Conservation (phyloP, 2,329 filamentous ascomycete species). For the Laburnicola sp. region DNA sequence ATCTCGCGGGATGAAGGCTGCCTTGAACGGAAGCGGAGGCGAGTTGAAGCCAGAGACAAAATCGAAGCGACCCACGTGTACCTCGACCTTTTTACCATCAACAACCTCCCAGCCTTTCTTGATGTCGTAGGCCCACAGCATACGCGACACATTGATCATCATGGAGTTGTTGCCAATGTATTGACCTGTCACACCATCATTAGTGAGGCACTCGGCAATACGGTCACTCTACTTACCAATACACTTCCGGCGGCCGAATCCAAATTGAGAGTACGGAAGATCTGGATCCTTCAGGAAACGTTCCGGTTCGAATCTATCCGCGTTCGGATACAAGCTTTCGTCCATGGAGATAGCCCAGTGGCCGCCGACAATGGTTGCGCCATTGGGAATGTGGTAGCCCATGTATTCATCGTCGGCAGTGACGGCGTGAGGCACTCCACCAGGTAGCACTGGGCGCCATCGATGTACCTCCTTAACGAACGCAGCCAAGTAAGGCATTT, state of each 20-base stretch:
- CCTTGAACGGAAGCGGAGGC: not conserved
- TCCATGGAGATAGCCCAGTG: not conserved
- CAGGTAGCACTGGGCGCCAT: not conserved
- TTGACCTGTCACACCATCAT: not conserved
- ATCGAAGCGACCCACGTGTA: not conserved
- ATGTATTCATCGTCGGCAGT: not conserved
- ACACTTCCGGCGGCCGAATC: not conserved
- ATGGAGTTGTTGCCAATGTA: not conserved
- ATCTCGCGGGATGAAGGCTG: not conserved
- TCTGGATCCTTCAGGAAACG: not conserved
- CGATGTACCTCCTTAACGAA: not conserved
- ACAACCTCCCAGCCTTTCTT: not conserved
- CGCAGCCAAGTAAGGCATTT: not conserved
- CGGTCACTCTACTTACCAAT: not conserved
- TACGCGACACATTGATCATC: not conserved
- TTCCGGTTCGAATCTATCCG: not conserved
- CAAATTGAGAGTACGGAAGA: not conserved
- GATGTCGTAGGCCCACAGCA: not conserved
- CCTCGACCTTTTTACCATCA: not conserved
- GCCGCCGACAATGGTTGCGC: not conserved
- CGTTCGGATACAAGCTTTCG: conserved; percentile 1
- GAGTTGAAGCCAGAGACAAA: conserved; percentile 1
- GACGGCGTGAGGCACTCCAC: not conserved
- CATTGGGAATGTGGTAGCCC: not conserved
- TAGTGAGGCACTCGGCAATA: not conserved